Percentiles rank a stretch among this genome's conserved stretches.
Evolutionary conservation across 2,329 filamentous ascomycete genomes (phyloP).

Genomic region (Blastomyces parvus): DNA sequence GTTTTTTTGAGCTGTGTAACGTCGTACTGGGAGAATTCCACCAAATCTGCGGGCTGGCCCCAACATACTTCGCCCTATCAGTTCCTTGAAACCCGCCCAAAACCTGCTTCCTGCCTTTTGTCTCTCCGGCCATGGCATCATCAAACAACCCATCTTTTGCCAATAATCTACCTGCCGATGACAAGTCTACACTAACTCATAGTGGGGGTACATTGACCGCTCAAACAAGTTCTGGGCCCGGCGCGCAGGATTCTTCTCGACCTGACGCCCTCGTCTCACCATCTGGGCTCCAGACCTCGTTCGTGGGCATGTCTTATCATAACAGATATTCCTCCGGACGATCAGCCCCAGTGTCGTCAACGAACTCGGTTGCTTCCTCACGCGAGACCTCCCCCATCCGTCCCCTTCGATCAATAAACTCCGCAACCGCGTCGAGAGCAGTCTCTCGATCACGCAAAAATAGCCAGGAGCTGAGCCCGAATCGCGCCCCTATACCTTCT

Average conservation of each 20-base stretch:
- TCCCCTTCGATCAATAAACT: conserved; percentile 24
- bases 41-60: conserved; percentile 8
- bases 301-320: conserved; percentile 7
- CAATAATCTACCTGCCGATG: conserved; percentile 2
- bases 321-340: conserved; percentile 18
- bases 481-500: conserved; percentile 47
- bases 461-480: conserved; percentile 57
- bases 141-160: not conserved
- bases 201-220: conserved; percentile 1
- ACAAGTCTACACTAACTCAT: not conserved
- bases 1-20: conserved; percentile 5
- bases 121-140: not conserved
- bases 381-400: conserved; percentile 41
- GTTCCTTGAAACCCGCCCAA: not conserved
- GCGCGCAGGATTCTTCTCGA: not conserved
- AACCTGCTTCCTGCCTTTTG: not conserved
- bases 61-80: not conserved
- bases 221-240: not conserved
- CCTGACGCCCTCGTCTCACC: conserved; percentile 1
- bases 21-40: not conserved
- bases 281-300: not conserved
- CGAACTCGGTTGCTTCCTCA: conserved; percentile 40
- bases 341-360: conserved; percentile 30
- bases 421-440: conserved; percentile 26
- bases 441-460: conserved; percentile 53